Percentiles rank a stretch among this genome's conserved stretches.
Evolutionary conservation across 495 filamentous ascomycete genomes (phyloP).

Genomic region (Neurospora sp.): DNA sequence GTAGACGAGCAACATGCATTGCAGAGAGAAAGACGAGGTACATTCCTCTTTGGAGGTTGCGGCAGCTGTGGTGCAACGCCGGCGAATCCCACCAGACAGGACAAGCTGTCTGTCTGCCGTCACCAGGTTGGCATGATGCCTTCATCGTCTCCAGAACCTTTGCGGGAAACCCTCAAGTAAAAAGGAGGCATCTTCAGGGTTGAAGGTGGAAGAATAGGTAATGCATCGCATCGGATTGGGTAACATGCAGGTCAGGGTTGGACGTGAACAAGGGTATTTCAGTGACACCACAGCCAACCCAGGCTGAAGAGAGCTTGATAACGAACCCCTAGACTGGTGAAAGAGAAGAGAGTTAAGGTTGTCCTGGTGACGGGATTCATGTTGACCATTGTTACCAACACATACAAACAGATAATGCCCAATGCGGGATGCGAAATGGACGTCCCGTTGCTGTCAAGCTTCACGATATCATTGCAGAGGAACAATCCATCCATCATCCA

Average conservation of each 20-base stretch:
- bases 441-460: too few species aligned
- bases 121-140: background rate
- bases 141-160: background rate
- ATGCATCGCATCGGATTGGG: background rate
- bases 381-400: background rate
- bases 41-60: background rate
- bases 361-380: background rate
- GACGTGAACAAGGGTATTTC: background rate
- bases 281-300: background rate
- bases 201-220: background rate
- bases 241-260: background rate
- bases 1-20: background rate
- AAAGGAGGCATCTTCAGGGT: background rate
- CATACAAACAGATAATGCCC: background rate
- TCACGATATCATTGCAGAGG: background rate
- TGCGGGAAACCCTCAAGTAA: background rate
- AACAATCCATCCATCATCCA: background rate
- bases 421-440: background rate
- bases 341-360: background rate
- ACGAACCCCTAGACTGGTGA: background rate
- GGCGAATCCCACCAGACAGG: background rate
- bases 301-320: background rate
- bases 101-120: background rate
- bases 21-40: background rate
- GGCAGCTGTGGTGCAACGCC: background rate